Evolutionary conservation across 768 basidiomycete genomes (phyloP).

Genomic region (Rhizopogon rudus): DNA sequence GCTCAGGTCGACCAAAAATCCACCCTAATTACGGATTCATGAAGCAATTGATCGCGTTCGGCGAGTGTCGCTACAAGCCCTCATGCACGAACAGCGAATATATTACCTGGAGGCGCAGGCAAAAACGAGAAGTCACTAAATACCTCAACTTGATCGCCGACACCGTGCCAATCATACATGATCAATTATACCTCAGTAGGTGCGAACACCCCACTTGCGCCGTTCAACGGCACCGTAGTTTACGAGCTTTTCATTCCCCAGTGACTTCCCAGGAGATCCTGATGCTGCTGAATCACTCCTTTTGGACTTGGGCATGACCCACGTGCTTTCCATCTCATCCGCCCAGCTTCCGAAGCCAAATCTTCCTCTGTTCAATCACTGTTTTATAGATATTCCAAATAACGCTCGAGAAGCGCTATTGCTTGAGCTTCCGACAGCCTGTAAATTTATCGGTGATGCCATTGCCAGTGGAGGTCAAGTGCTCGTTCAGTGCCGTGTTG

Average conservation of each 20-base stretch:
- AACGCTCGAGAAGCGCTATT: conserved; percentile 36
- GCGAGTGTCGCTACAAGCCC: conserved; percentile 44
- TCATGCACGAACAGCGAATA: conserved; percentile 40
- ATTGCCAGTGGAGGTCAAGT: conserved; percentile 38
- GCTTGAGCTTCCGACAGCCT: conserved; percentile 40
- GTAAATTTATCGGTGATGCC: conserved; percentile 40
- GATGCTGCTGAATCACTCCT: conserved; percentile 48
- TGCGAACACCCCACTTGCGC: conserved; percentile 5
- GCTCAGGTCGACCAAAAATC: conserved; percentile 31
- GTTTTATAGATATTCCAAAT: conserved; percentile 38
- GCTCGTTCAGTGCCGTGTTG: conserved; percentile 50
- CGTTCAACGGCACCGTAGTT: background rate
- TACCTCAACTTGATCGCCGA: conserved; percentile 51
- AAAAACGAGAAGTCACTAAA: conserved; percentile 45
- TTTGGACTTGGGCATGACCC: conserved; percentile 46
- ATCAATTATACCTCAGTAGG: conserved; percentile 51
- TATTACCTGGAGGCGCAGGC: conserved; percentile 52
- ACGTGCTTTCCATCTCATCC: conserved; percentile 52
- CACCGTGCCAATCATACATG: conserved; percentile 45
- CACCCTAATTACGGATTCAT: conserved; percentile 47
- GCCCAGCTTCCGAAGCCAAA: conserved; percentile 33
- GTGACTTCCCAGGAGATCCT: conserved; percentile 53
- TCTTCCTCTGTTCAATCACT: conserved; percentile 30
- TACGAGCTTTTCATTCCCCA: conserved; percentile 12
- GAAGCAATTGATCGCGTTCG: conserved; percentile 53